Percentiles rank a stretch among this genome's conserved stretches.
Conservation (phyloP, 169 alveolate genomes). For the Plasmodium falciparum region DNA sequence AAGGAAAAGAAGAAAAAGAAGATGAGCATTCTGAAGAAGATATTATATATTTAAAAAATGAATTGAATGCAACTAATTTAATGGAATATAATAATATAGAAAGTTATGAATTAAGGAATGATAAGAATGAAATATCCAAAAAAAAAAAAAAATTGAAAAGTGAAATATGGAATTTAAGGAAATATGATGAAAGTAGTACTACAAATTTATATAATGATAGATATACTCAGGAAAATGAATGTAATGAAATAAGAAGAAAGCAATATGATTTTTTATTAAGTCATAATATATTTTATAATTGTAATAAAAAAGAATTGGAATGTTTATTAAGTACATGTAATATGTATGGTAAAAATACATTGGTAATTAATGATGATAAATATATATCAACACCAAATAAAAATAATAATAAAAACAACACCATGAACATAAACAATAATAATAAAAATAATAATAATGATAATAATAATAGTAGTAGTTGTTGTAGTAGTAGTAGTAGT, state of each 20-base stretch:
- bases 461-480: too few relatives aligned
- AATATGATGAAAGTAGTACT: constrained; percentile 11
- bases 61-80: neutral
- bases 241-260: constrained; percentile 11
- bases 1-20: neutral
- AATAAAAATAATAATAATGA: too few relatives aligned
- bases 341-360: constrained; percentile 15
- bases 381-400: neutral
- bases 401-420: too few relatives aligned
- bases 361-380: constrained; percentile 38
- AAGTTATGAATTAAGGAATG: neutral
- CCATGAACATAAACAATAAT: too few relatives aligned
- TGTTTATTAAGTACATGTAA: constrained; percentile 7
- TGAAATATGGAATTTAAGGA: constrained; percentile 32
- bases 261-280: constrained; percentile 7
- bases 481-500: too few relatives aligned
- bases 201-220: neutral
- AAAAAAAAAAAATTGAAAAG: constrained; percentile 10
- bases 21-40: neutral
- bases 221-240: neutral
- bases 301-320: constrained; percentile 8
- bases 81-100: neutral
- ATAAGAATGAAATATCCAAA: neutral
- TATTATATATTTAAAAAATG: too few relatives aligned
- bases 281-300: constrained; percentile 42